These are phyloP conservation scores for Castanea crenata DNA, from an alignment of 306 rosid genomes.

Conservation along the genomic window DNA sequence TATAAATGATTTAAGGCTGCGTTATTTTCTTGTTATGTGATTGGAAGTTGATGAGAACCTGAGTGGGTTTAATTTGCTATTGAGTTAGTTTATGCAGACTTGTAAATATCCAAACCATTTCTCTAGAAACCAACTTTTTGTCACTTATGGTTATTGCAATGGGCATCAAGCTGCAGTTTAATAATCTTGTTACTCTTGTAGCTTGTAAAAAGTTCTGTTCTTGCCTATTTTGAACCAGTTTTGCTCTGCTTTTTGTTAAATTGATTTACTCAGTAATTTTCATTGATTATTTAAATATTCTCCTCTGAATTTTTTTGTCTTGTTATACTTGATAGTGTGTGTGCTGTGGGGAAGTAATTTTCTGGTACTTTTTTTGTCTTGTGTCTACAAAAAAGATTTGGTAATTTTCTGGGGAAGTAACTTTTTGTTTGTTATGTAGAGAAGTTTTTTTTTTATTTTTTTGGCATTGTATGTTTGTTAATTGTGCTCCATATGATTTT, in stretches of 20 bases:
- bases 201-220: not conserved
- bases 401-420: not conserved
- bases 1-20: not conserved
- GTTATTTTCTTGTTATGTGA: not conserved
- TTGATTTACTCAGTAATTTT: not conserved
- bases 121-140: too few relatives aligned
- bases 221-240: not conserved
- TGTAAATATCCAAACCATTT: too few relatives aligned
- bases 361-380: too few relatives aligned
- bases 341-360: too few relatives aligned
- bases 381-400: not conserved
- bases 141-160: not conserved
- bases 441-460: not conserved
- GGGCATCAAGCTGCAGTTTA: not conserved
- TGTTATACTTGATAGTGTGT: not conserved
- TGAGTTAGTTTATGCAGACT: not conserved
- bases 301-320: not conserved
- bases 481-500: not conserved
- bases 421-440: not conserved
- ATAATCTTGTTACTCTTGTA: not conserved
- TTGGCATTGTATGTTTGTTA: not conserved
- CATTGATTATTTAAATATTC: not conserved
- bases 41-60: not conserved
- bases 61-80: not conserved
- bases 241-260: not conserved